A percentile compares a stretch with the other conserved stretches of the same genome.
phyloP scores from a whole-genome alignment of 1,284 basidiomycete species.

The Heterobasidion parviporum region DNA sequence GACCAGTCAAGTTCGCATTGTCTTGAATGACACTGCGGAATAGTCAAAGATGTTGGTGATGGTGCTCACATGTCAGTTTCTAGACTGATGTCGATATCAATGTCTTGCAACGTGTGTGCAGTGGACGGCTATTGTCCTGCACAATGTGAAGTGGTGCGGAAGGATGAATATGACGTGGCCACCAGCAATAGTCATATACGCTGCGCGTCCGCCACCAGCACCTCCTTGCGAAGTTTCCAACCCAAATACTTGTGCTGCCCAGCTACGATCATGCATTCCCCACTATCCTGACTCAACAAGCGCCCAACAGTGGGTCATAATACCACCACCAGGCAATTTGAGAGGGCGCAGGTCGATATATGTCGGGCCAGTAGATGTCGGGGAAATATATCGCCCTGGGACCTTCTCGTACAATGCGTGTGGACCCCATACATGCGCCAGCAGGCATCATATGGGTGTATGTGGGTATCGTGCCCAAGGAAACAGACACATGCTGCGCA shows the following conservation, averaged over 20 bases:
- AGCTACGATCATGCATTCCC: constrained; percentile 65
- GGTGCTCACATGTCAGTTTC: constrained; percentile 46
- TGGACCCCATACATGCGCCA: constrained; percentile 47
- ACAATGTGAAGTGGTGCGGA: background rate
- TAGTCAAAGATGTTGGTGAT: constrained; percentile 72
- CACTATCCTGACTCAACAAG: constrained; percentile 64
- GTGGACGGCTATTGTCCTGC: constrained; percentile 25
- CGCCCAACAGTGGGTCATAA: constrained; percentile 63
- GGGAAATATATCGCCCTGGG: constrained; percentile 49
- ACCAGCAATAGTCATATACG: constrained; percentile 31
- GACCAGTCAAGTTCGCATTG: constrained; percentile 53
- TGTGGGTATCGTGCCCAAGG: constrained; percentile 63
- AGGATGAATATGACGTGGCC: constrained; percentile 11
- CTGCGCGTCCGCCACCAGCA: constrained; percentile 68
- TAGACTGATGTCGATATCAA: constrained; percentile 58
- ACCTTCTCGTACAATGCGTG: constrained; percentile 64
- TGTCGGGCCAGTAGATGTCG: constrained; percentile 40
- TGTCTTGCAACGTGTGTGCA: constrained; percentile 51
- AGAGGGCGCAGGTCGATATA: constrained; percentile 65
- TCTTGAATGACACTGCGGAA: constrained; percentile 70
- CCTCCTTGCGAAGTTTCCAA: constrained; percentile 75
- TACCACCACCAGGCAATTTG: constrained; percentile 67
- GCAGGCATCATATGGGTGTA: constrained; percentile 69
- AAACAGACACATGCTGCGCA: constrained; percentile 63
- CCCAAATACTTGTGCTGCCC: constrained; percentile 79